Conservation (phyloP, 1,284 basidiomycete genomes). For the Leccinum proximum region DNA sequence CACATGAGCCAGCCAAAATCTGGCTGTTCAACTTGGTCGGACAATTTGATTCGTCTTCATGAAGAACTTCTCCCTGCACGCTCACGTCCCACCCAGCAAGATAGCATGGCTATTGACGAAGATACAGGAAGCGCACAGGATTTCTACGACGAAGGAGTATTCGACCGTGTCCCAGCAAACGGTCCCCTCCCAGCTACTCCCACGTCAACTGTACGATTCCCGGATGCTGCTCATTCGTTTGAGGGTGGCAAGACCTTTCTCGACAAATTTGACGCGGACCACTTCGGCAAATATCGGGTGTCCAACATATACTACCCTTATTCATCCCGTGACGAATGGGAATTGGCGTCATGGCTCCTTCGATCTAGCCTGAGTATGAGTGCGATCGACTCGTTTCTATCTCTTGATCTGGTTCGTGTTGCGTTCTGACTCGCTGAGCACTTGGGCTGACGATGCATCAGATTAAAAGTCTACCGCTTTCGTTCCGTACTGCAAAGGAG, state of each 20-base stretch:
- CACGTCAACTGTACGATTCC: neutral
- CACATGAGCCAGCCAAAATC: neutral
- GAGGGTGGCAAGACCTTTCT: neutral
- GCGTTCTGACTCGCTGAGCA: neutral
- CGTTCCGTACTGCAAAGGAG: neutral
- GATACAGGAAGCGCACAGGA: neutral
- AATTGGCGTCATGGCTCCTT: neutral
- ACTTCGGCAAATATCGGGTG: neutral
- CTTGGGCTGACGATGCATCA: neutral
- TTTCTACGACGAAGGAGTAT: too few relatives aligned
- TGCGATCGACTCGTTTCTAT: neutral
- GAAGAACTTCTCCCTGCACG: neutral
- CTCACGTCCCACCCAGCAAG: neutral
- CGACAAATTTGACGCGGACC: neutral
- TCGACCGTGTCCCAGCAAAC: neutral
- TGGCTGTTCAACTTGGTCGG: neutral
- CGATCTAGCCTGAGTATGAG: neutral
- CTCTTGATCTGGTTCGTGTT: neutral
- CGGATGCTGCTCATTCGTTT: neutral
- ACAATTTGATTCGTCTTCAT: neutral
- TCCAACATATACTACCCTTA: neutral
- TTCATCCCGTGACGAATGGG: neutral
- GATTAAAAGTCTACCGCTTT: neutral
- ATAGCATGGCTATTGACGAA: neutral
- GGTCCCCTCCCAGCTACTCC: neutral